Evolutionary conservation across 2,329 filamentous ascomycete species (phyloP).

Genomic region (Scedosporium dehoogii): DNA sequence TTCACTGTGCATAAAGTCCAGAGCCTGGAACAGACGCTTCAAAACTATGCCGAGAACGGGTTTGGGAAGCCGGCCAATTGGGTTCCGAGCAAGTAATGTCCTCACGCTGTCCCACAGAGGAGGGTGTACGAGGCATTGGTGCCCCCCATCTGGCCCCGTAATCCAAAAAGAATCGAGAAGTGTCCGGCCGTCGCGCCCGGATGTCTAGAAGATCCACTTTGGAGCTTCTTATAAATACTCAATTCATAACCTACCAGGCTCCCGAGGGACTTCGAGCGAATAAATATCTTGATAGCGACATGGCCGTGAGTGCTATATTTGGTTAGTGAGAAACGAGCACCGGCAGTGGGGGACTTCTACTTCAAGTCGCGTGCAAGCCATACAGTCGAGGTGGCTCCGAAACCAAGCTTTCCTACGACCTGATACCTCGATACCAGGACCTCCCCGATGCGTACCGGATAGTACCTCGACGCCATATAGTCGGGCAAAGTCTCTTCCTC

Average conservation of each 20-base stretch:
- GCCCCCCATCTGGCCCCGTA: slow-evolving; percentile 21
- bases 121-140: slow-evolving; percentile 27
- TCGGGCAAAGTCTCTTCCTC: not conserved
- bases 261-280: slow-evolving; percentile 15
- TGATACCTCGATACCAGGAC: not conserved
- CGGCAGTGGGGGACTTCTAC: too few species aligned
- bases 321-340: too few species aligned
- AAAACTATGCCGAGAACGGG: slow-evolving; percentile 25
- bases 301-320: slow-evolving; percentile 18
- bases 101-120: slow-evolving; percentile 32
- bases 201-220: slow-evolving; percentile 16
- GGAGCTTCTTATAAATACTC: slow-evolving; percentile 29
- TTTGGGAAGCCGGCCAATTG: slow-evolving; percentile 22
- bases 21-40: slow-evolving; percentile 27
- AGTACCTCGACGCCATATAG: not conserved
- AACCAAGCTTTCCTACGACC: not conserved
- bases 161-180: slow-evolving; percentile 28
- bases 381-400: not conserved
- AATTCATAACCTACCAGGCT: slow-evolving; percentile 23
- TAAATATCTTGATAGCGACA: slow-evolving; percentile 24
- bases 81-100: slow-evolving; percentile 29
- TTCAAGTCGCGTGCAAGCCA: not conserved
- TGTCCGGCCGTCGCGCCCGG: slow-evolving; percentile 21
- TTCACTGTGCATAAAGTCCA: slow-evolving; percentile 36
- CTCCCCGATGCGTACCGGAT: not conserved